Evolutionary conservation across 371 early-diverging fungal genomes (phyloP), one percentile per base, ranked within the genome.

Genomic region (Haplosporangium sp.): DNA sequence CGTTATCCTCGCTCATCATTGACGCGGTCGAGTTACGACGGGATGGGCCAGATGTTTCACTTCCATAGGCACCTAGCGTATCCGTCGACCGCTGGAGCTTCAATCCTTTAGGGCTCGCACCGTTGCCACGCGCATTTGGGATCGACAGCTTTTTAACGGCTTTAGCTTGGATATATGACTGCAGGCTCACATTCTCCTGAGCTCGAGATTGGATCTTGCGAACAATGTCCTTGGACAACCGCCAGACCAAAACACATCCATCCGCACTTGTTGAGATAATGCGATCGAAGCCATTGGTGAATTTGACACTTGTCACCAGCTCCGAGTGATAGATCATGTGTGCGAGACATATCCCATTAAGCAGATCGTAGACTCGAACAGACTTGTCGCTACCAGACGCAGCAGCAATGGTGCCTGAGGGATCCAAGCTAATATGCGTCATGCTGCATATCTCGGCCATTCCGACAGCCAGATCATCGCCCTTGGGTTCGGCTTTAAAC

Each of bases 241-340:
- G 83, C 95, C 95, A 95, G 0, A 95, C 85, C 77, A 94, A 88
- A 10, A 94, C 82, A 13, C 92, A 93, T 0, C 95, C 94, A 68
- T 95, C 94, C 0, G 90, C 92, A 62, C 91, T 88, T 6, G 94
- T 92, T 10, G 93, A 91, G 29, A 93, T 81, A 5, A 95, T 74
- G 0, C 90, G 84, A 12, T 86, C 59, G 18, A 83, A 82, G 56
- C 86, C 89, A 1, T 68, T 70, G 5, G 82, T 83, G 74, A 95
- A 94, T 53, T 85, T 86, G 47, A 94, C 87, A 11, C 87, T 77
- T 0, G 96, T 95, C 16, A 95, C 89, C 20, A 92, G 77, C 62
- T 95, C 96, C 0, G 94, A 87, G 73, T 95, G 95, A 0, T 93
- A 94, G 48, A 83, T 83, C 11, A 85, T 86, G 36, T 88, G 83